phyloP scores from a whole-genome alignment of 768 basidiomycete species.

The Suillus fuscotomentosus region DNA sequence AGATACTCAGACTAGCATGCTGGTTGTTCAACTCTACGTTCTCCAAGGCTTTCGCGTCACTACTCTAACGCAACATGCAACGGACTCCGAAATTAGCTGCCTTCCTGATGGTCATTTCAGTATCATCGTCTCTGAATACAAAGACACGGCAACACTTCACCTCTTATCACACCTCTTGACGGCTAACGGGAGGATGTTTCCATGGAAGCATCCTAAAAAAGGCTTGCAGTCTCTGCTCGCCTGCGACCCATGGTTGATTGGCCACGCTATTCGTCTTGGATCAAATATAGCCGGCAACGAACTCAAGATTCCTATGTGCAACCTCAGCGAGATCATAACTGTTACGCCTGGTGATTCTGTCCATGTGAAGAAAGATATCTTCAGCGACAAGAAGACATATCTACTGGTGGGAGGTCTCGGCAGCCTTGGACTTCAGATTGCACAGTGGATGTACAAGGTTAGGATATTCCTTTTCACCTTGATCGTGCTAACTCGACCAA shows the following conservation, averaged over 20 bases:
- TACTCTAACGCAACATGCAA: background rate
- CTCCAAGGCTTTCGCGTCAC: background rate
- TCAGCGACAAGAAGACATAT: constrained; percentile 28
- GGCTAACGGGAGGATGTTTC: background rate
- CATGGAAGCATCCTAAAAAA: background rate
- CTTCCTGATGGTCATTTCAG: background rate
- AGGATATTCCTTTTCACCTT: background rate
- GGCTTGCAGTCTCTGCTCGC: background rate
- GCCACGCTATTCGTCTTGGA: background rate
- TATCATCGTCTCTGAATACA: background rate
- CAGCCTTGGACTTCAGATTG: constrained; percentile 25
- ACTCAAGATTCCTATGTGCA: background rate
- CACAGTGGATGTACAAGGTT: constrained; percentile 30
- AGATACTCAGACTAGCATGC: background rate
- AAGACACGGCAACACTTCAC: background rate
- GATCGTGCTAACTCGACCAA: background rate
- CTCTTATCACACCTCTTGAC: background rate
- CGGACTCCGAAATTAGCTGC: background rate
- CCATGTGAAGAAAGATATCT: constrained; percentile 20
- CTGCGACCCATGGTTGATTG: background rate
- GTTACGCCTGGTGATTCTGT: background rate
- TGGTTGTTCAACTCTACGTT: background rate
- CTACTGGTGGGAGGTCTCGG: constrained; percentile 23
- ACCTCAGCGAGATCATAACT: background rate
- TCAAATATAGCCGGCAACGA: background rate